Evolutionary conservation across 140 eudicot species (phyloP), one percentile per base, ranked within the genome.

Genomic region (Ambrosia hybrid): DNA sequence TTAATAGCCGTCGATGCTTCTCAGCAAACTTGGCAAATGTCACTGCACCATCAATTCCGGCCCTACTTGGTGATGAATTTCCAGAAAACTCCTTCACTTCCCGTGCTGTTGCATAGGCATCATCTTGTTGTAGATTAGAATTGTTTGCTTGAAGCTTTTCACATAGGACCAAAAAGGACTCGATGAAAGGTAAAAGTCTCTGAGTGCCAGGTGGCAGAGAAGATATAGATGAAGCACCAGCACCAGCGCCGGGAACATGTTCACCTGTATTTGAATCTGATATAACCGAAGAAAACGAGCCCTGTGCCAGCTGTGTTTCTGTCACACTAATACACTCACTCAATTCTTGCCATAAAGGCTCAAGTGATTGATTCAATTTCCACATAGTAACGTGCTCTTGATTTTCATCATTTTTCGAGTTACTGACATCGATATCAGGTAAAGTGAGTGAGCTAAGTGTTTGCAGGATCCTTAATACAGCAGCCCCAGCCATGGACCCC

Each of bases 401-500:
- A 71, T 78, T 83, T 36, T 90, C 95, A 55, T 70, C 84, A 55
- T 61, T 78, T 38, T 75, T 80, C 15, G 43, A 64, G 39, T 74
- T 79, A 51, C 41, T 49, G 30, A 70, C 75, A 70, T 85, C 89
- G 14, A n/a, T 73, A 66, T 67, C 56, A 14, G 81, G 65, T 66
- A 83, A 68, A 48, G 87, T 74, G 56, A 94, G 97, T 4, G 92
- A 94, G 70, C 95, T 94, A 51, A 94, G 97, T 7, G 92, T 92
- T 78, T 88, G 96, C 48, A 94, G 81, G 67, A 94, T 94, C 57
- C 99, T 85, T 74, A 94, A 85, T 39, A 94, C 94, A 59, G 95
- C 89, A 73, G 97, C 86, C 30, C 99, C 99, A 57, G 99, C 97
- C 99, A 90, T 90, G 49, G 97, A 90, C 15, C 99, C 97, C 36